Evolutionary conservation across 2,329 filamentous ascomycete species (phyloP), one percentile per base, ranked within the genome.

Genomic region (Cladosporium sp.): DNA sequence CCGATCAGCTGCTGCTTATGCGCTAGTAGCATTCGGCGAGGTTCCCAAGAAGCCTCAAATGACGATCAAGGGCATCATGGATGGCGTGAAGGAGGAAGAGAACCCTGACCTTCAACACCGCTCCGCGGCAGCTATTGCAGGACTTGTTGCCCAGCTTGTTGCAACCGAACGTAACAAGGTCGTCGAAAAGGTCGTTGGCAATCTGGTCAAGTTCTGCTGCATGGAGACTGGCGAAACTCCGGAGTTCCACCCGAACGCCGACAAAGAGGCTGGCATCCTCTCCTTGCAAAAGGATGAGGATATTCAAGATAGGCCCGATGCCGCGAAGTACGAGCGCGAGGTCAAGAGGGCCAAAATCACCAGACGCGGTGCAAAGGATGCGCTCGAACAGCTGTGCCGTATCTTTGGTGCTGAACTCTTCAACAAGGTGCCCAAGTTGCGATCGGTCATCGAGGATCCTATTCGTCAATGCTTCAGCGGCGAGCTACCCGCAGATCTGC

Each of bases 231-330:
- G 95, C 0, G 96, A 99, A 77, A 99, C 96, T 0, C 95, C 95
- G 0, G 95, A 98, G 74, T 98, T 98, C 76, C 88, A 89, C 5
- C 89, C 91, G 30, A 95, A 98, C 73, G 91, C 90, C 1, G 77
- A 83, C 51, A 89, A 96, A 73, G 91, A 89, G 54, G 88, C 89
- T 69, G 89, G 90, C 16, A 95, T 99, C 64, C 80, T 99, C 18
- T 98, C 95, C 0, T 88, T 99, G 77, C 92, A 94, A 71, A 99
- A 99, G 79, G 95, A 99, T 75, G 95, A 99, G 78, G 95, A 99
- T 74, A 87, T 95, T 53, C 89, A 93, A 70, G 95, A 99, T 72
- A 93, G 97, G 72, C 88, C 91, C 0, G 94, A 98, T 80, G 92
- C 92, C 28, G 92, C 88, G 34, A 93, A 92, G 74, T 98, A 93